Percentiles rank a stretch among this genome's conserved stretches.
Evolutionary conservation across 345 rosid genomes (phyloP).

Genomic region (Eucalyptus leucophloia): DNA sequence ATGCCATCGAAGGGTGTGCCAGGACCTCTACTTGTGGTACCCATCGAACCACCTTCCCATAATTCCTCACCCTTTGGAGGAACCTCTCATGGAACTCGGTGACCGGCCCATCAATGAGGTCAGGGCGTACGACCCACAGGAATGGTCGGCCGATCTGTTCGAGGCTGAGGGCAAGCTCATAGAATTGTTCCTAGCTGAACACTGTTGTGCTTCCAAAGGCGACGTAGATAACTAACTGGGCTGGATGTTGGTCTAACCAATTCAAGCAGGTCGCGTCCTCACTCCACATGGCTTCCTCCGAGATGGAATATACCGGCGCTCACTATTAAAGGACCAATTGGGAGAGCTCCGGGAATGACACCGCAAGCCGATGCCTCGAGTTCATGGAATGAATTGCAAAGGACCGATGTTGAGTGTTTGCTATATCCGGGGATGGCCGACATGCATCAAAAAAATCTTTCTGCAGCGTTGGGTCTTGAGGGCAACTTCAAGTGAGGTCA

Average conservation of each 20-base stretch:
- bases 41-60: slow-evolving; percentile 2
- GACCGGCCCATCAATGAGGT: background rate
- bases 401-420: background rate
- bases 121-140: slow-evolving; percentile 17
- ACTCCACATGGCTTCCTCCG: slow-evolving; percentile 3
- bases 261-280: slow-evolving; percentile 13
- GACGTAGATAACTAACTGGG: slow-evolving; percentile 27
- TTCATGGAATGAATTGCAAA: slow-evolving; percentile 1
- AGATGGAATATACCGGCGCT: background rate
- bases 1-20: slow-evolving; percentile 8
- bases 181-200: slow-evolving; percentile 10
- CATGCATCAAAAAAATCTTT: background rate
- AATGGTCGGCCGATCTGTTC: slow-evolving; percentile 11
- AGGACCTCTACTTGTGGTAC: slow-evolving; percentile 9
- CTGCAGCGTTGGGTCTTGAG: background rate
- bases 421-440: background rate
- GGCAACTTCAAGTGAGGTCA: background rate
- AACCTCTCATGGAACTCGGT: background rate
- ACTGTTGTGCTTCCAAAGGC: slow-evolving; percentile 26
- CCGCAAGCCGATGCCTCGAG: background rate
- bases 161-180: slow-evolving; percentile 24
- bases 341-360: slow-evolving; percentile 1
- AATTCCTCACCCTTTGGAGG: background rate
- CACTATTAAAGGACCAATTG: slow-evolving; percentile 18
- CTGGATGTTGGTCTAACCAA: slow-evolving; percentile 33